Evolutionary conservation across 2,329 filamentous ascomycete genomes (phyloP), one percentile per base, ranked within the genome.

Genomic region (Paracoccidioides brasiliensis): DNA sequence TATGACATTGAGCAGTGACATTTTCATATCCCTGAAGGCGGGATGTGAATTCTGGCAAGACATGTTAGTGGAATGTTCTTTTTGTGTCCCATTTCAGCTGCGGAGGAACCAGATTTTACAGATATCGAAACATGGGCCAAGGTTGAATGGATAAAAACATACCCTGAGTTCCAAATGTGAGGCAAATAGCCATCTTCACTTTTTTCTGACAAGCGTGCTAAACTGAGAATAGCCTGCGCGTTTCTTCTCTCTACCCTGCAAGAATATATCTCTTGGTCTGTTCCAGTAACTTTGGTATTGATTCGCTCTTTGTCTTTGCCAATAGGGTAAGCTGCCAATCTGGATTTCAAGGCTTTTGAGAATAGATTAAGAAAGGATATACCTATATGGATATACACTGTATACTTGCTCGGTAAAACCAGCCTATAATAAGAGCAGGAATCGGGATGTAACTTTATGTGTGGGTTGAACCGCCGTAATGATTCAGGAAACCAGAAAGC

Each of bases 1-100:
- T 70, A 45, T 68, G 62, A 52, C 68, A 70, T 59, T 70, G 68
- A 15, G 67, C 67, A 28, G 66, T 69, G 38, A 69, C 63, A 32
- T 64, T 62, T 56, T 70, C 66, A 52, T 69, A 68, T 43, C 67
- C 68, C 57, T 68, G 60, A 1, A 70, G 60, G 8, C 61, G 62
- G 14, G 60, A 64, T 9, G 63, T 67, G 58, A 70, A 69, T 55
- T 70, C 68, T 69, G 57, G 32, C 35, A 35, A 10, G 14, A 8
- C n/a, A 28, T 32, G 52, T 41, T 37, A 52, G 38, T 32, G 10
- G 12, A n/a, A 33, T 10, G 33, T 9, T 38, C 46, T 15, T 50
- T 38, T 38, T 12, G 22, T 22, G 22, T 22, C 14, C 22, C 46
- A 33, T 14, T 46, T 44, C 42, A 5, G 32, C 30, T 46, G 14